phyloP scores from a whole-genome alignment of 371 early-diverging fungal genomes.

The Capniomyces stellatus region DNA sequence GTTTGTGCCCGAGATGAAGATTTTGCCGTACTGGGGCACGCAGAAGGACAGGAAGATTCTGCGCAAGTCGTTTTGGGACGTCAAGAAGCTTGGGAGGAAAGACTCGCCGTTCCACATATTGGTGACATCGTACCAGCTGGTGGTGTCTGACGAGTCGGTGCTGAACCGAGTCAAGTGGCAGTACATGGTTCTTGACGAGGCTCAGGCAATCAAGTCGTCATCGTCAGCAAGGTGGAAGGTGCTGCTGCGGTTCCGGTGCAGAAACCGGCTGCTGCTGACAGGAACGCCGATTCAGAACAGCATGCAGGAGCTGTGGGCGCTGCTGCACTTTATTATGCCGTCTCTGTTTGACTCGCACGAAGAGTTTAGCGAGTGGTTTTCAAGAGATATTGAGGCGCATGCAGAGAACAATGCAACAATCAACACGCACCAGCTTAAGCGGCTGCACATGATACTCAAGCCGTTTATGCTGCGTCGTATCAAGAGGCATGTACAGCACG shows the following conservation, averaged over 20 bases:
- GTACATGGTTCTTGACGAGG: constrained; percentile 97
- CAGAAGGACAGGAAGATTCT: constrained; percentile 70
- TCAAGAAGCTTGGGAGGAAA: constrained; percentile 47
- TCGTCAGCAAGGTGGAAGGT: constrained; percentile 82
- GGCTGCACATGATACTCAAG: constrained; percentile 90
- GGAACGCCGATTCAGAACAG: constrained; percentile 97
- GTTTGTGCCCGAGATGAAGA: constrained; percentile 78
- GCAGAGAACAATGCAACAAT: constrained; percentile 69
- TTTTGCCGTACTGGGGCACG: constrained; percentile 88
- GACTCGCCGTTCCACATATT: constrained; percentile 85
- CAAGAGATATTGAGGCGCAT: constrained; percentile 82
- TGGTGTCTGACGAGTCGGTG: constrained; percentile 70
- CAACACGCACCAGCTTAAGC: constrained; percentile 74
- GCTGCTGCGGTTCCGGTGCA: constrained; percentile 76
- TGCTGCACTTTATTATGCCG: constrained; percentile 97
- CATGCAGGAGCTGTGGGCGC: constrained; percentile 94
- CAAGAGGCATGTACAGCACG: constrained; percentile 92
- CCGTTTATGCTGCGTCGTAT: constrained; percentile 98
- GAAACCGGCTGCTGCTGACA: constrained; percentile 82
- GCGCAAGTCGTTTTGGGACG: constrained; percentile 61
- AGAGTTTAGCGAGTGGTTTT: constrained; percentile 92
- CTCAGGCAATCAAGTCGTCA: constrained; percentile 94
- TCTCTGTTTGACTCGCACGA: constrained; percentile 89
- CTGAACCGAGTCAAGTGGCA: constrained; percentile 89
- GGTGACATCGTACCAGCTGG: constrained; percentile 88